These are phyloP conservation scores for Cylindrotheca fusiformis DNA, from an alignment of 108 stramenopile genomes.

Conservation along the genomic window DNA sequence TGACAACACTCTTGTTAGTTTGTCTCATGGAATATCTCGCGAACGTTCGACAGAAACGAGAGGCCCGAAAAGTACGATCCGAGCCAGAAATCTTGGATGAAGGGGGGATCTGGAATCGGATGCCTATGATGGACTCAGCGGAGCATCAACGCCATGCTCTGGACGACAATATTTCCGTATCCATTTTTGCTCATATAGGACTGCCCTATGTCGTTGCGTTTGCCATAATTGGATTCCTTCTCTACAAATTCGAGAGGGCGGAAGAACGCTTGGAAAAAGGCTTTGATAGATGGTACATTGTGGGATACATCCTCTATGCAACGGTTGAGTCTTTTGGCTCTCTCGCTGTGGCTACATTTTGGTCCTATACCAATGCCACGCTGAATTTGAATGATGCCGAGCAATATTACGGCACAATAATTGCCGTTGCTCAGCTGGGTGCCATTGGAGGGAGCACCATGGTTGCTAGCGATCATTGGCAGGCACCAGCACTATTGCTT, in stretches of 20 bases:
- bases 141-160: constrained; percentile 14
- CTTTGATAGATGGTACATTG: constrained; percentile 46
- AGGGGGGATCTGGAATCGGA: constrained; percentile 43
- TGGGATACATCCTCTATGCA: constrained; percentile 87
- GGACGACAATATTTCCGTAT: constrained; percentile 25
- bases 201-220: constrained; percentile 62
- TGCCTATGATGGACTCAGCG: constrained; percentile 16
- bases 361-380: constrained; percentile 93
- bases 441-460: constrained; percentile 87
- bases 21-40: constrained; percentile 62
- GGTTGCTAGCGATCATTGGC: constrained; percentile 41
- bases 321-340: constrained; percentile 95
- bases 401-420: constrained; percentile 89
- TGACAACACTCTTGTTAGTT: constrained; percentile 61
- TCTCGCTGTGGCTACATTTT: constrained; percentile 90
- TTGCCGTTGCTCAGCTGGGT: constrained; percentile 92
- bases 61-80: constrained; percentile 7
- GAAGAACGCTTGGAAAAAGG: constrained; percentile 4
- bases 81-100: constrained; percentile 38
- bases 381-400: constrained; percentile 86
- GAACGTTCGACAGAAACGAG: constrained; percentile 23
- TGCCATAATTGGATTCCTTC: constrained; percentile 25
- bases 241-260: constrained; percentile 12
- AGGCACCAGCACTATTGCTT: constrained; percentile 25
- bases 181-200: constrained; percentile 74